Percentiles rank a stretch among this genome's conserved stretches.
Evolutionary conservation across 495 filamentous ascomycete genomes (phyloP).

Genomic region (Pyrenula massariospora): DNA sequence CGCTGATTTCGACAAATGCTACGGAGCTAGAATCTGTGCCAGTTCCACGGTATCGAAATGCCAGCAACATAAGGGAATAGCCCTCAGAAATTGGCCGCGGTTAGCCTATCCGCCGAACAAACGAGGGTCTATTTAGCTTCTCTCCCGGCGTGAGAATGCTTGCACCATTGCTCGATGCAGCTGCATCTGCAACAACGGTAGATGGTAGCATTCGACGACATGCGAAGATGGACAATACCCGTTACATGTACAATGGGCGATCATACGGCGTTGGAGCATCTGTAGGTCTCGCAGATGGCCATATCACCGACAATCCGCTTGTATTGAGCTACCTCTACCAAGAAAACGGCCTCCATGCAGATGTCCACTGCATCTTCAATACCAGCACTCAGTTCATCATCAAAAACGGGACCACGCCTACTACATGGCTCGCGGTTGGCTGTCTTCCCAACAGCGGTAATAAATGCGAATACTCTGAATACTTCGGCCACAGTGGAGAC

Average conservation of each 20-base stretch:
- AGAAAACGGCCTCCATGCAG: conserved; percentile 14
- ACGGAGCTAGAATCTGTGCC: neutral
- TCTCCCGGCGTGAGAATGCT: conserved; percentile 3
- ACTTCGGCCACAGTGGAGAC: conserved; percentile 9
- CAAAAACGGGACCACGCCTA: neutral
- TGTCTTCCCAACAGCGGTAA: conserved; percentile 13
- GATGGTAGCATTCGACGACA: conserved; percentile 7
- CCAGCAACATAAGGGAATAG: neutral
- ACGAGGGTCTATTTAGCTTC: neutral
- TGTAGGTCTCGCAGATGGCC: conserved; percentile 16
- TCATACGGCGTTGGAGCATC: conserved; percentile 23
- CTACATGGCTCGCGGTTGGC: conserved; percentile 7
- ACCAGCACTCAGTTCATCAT: conserved; percentile 2
- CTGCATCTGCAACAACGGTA: conserved; percentile 14
- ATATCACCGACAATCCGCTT: conserved; percentile 2
- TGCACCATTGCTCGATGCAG: conserved; percentile 13
- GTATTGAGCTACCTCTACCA: conserved; percentile 12
- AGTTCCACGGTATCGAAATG: neutral
- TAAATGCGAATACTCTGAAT: conserved; percentile 9
- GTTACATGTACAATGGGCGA: conserved; percentile 19
- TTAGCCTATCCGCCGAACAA: neutral
- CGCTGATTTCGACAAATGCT: conserved; percentile 8
- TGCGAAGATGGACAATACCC: conserved; percentile 21
- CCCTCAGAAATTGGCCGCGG: neutral
- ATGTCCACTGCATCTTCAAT: conserved; percentile 14